A percentile compares a stretch with the other conserved stretches of the same genome.
Evolutionary conservation across 176 grass and related monocot genomes (phyloP).

Genomic region (Miscanthus lutarioriparius): DNA sequence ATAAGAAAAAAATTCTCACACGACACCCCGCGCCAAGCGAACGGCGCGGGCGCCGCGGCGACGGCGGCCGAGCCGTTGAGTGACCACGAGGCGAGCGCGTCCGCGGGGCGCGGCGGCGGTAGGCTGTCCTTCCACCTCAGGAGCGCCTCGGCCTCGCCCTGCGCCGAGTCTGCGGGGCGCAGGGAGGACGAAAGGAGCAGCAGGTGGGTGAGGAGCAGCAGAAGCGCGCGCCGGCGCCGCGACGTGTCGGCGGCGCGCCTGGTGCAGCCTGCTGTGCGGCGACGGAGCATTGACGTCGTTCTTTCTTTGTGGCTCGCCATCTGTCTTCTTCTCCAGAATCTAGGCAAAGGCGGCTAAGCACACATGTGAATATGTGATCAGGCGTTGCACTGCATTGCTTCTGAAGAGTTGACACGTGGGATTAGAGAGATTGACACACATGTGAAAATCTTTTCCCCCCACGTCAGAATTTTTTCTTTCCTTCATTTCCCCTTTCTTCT

Average conservation of each 20-base stretch:
- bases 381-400: neutral
- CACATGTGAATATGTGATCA: neutral
- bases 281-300: neutral
- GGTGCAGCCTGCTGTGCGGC: neutral
- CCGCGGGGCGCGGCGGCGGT: neutral
- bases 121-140: constrained; percentile 67
- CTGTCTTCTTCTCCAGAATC: neutral
- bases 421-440: no score
- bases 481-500: neutral
- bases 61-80: constrained; percentile 28
- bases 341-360: neutral
- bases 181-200: constrained; percentile 7
- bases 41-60: constrained; percentile 23
- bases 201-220: neutral
- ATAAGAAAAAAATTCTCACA: no score
- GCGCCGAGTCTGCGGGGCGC: constrained; percentile 24
- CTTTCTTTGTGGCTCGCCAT: neutral
- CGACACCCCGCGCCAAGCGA: constrained; percentile 60
- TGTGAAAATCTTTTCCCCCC: no score
- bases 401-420: neutral
- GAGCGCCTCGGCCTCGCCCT: constrained; percentile 51
- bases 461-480: neutral
- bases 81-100: constrained; percentile 57
- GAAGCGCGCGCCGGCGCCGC: neutral
- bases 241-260: no score